Evolutionary conservation across 176 grass and related monocot species (phyloP).

Genomic region (Raddia distichophylla): DNA sequence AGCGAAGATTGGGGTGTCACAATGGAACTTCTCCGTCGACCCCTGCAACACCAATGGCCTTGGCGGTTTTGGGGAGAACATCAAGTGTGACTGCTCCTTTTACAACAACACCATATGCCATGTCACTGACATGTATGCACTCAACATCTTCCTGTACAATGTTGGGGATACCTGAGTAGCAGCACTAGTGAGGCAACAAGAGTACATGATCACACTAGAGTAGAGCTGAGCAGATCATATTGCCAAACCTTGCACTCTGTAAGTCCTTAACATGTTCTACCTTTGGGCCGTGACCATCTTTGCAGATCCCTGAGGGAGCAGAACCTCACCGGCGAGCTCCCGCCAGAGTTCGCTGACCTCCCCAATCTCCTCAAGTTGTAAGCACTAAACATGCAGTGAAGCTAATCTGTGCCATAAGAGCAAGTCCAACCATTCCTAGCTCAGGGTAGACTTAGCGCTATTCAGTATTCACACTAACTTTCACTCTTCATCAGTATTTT

Average conservation of each 20-base stretch:
- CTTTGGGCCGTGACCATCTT: not conserved
- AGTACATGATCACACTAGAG: not conserved
- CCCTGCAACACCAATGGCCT: conserved; percentile 40
- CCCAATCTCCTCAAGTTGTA: conserved; percentile 75
- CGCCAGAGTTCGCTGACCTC: conserved; percentile 66
- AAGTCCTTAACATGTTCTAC: not conserved
- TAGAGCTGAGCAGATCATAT: not conserved
- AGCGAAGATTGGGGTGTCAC: conserved; percentile 34
- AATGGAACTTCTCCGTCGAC: conserved; percentile 70
- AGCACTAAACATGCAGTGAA: conserved; percentile 36
- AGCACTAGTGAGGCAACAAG: not conserved
- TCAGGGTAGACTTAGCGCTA: too few species aligned
- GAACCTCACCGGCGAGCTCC: conserved; percentile 72
- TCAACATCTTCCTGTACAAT: not conserved
- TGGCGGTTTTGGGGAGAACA: conserved; percentile 9
- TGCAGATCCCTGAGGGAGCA: conserved; percentile 57
- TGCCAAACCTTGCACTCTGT: not conserved
- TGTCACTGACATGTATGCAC: conserved; percentile 56
- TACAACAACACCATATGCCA: conserved; percentile 60
- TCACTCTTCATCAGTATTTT: too few species aligned
- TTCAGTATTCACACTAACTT: too few species aligned
- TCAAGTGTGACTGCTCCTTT: conserved; percentile 78
- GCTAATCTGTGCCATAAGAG: not conserved
- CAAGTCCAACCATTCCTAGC: too few species aligned
- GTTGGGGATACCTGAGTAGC: not conserved